Evolutionary conservation across 2,329 filamentous ascomycete genomes (phyloP).

Genomic region (Biscogniauxia marginata): DNA sequence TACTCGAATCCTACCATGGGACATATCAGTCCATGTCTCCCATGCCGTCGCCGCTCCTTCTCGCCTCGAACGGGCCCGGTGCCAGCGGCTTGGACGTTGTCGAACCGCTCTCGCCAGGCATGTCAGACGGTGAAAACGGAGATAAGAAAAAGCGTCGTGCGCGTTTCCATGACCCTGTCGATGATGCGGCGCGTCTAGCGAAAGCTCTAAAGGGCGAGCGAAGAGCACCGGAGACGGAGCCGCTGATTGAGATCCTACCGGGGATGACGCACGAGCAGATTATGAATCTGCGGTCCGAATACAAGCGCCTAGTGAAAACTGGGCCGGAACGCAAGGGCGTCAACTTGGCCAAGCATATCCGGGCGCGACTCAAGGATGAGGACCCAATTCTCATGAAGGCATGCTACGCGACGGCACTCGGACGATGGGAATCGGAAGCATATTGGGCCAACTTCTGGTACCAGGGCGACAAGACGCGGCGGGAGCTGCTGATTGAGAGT

Average conservation of each 20-base stretch:
- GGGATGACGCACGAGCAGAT: slow-evolving; percentile 84
- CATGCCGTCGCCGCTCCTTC: slow-evolving; percentile 79
- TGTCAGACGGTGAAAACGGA: slow-evolving; percentile 48
- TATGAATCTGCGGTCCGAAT: slow-evolving; percentile 79
- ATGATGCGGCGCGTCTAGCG: slow-evolving; percentile 75
- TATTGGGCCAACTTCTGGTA: slow-evolving; percentile 99
- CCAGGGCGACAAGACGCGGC: slow-evolving; percentile 77
- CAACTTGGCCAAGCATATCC: slow-evolving; percentile 84
- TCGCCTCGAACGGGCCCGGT: slow-evolving; percentile 51
- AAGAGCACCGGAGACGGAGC: slow-evolving; percentile 61
- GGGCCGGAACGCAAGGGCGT: slow-evolving; percentile 71
- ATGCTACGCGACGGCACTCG: slow-evolving; percentile 85
- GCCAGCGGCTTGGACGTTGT: slow-evolving; percentile 33
- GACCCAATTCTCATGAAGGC: slow-evolving; percentile 81
- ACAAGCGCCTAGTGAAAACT: slow-evolving; percentile 86
- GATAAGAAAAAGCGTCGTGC: slow-evolving; percentile 56
- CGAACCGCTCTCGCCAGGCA: slow-evolving; percentile 52
- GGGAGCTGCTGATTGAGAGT: slow-evolving; percentile 88
- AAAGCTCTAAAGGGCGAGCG: slow-evolving; percentile 69
- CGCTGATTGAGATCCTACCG: slow-evolving; percentile 81
- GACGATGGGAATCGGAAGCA: slow-evolving; percentile 87
- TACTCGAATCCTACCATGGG: slow-evolving; percentile 88
- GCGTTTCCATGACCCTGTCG: slow-evolving; percentile 80
- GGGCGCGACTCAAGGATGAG: slow-evolving; percentile 70
- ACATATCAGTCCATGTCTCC: slow-evolving; percentile 94